Base-by-base conservation (phyloP, 352 stramenopile genomes). In the Phytophthora palmivora region DNA sequence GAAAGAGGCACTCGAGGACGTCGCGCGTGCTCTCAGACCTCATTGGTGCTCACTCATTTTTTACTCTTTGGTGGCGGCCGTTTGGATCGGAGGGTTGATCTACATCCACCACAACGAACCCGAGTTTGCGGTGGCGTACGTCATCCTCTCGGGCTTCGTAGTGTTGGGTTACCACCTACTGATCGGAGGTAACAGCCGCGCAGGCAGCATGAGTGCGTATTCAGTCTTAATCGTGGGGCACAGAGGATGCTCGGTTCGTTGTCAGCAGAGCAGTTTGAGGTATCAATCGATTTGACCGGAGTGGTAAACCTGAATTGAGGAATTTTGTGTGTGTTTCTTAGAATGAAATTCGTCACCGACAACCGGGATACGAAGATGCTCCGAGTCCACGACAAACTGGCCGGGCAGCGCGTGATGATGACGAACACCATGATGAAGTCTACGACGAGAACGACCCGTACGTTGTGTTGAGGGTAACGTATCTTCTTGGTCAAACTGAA, bases 231-330 rank as follows among this genome's bases (percentile, higher is more conserved):
- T 59, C 74, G 70, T 19, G 76, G 78, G 14, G 65, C 71, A 10
- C 73, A 82, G 45, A 81, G 87, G 51, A 89, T 95, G 79, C 51
- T 92, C 50, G 87, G 87, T 4, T 92, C 84, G 5, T 68, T 95
- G 16, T 92, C 87, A 11, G 86, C 82, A 26, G 87, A 95, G 36
- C 83, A 95, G 53, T 93, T 95, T 54, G 87, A 95, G 84, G 84
- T 90, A 58, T 28, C 24, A 44, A 8, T 49, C 32, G 18, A 22
- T 22, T 41, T 61, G 14, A 24, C 37, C 4, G 26, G 1, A 51
- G 3, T 14, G 22, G 32, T 34, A n/a, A 22, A 43, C 11, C n/a
- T 34, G 28, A 14, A 37, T 52, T 32, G 30, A 47, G 19, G 42
- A 49, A 15, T 16, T 63, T 28, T 50, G 26, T 44, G 10, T 38